Conservation (phyloP, 2,329 filamentous ascomycete genomes). For the Aspergillus novofumigatus region DNA sequence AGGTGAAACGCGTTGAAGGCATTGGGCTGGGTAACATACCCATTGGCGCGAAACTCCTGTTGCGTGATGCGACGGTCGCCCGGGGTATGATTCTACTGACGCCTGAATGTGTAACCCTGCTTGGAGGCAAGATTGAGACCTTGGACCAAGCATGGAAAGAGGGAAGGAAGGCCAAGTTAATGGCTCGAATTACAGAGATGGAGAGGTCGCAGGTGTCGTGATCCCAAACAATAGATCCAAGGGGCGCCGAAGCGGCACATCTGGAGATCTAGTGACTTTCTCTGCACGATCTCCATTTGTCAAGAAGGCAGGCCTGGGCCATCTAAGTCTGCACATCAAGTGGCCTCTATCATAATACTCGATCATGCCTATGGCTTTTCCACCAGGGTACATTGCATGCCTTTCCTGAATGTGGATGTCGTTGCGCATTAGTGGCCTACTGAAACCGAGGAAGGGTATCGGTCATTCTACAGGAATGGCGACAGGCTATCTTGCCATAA, state of each 20-base stretch:
- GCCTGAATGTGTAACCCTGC: constrained; percentile 60
- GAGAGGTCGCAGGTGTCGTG: constrained; percentile 5
- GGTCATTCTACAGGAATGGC: too few relatives aligned
- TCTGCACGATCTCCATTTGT: background rate
- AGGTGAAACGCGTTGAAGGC: constrained; percentile 62
- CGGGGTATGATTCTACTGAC: constrained; percentile 77
- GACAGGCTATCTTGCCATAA: background rate
- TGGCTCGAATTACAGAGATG: constrained; percentile 51
- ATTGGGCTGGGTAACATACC: constrained; percentile 56
- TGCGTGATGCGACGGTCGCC: constrained; percentile 62
- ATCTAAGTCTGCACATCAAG: background rate
- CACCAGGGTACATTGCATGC: background rate
- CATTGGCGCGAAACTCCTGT: constrained; percentile 78
- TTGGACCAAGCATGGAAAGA: constrained; percentile 76
- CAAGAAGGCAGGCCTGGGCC: background rate
- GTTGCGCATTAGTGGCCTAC: background rate
- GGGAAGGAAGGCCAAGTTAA: constrained; percentile 65
- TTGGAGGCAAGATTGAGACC: constrained; percentile 84
- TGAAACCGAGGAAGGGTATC: too few relatives aligned
- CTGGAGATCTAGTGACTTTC: background rate
- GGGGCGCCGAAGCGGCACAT: background rate
- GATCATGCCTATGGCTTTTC: background rate
- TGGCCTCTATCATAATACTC: background rate
- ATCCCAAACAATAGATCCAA: background rate
- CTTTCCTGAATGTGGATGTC: background rate